A percentile compares a stretch with the other conserved stretches of the same genome.
phyloP scores from a whole-genome alignment of 345 rosid genomes.

The Clarkia xantiana region DNA sequence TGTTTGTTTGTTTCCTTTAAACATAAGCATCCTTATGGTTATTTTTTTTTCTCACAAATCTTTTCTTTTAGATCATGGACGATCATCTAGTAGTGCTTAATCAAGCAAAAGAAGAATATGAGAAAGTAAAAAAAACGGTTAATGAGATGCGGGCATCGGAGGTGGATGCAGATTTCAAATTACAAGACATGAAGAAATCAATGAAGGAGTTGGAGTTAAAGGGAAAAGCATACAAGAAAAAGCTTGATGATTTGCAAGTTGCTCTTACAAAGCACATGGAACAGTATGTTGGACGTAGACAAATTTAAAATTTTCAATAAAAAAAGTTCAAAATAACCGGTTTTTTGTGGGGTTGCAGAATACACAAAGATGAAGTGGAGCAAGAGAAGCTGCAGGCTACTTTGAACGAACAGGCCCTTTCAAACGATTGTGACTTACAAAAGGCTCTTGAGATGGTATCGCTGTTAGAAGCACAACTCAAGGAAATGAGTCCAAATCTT shows the following conservation, averaged over 20 bases:
- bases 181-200: slow-evolving; percentile 68
- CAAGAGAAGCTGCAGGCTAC: slow-evolving; percentile 81
- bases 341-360: slow-evolving; percentile 33
- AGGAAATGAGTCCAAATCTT: slow-evolving; percentile 92
- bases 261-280: slow-evolving; percentile 60
- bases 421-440: slow-evolving; percentile 47
- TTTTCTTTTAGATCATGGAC: slow-evolving; percentile 49
- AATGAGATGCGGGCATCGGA: slow-evolving; percentile 78
- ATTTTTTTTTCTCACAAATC: slow-evolving; percentile 4
- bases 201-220: slow-evolving; percentile 64
- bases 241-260: slow-evolving; percentile 62
- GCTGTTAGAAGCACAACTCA: slow-evolving; percentile 73
- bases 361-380: slow-evolving; percentile 81
- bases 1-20: not conserved
- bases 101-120: slow-evolving; percentile 51
- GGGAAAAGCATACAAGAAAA: slow-evolving; percentile 70
- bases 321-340: too few relatives aligned
- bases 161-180: slow-evolving; percentile 74
- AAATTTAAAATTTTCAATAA: too few relatives aligned
- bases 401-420: slow-evolving; percentile 38
- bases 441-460: slow-evolving; percentile 68
- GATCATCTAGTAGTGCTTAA: slow-evolving; percentile 56
- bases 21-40: not conserved
- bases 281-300: slow-evolving; percentile 48
- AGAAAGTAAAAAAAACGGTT: slow-evolving; percentile 53